Percentiles rank a stretch among this genome's conserved stretches.
Conservation (phyloP, 768 basidiomycete species). For the Macrolepiota dolichaula region DNA sequence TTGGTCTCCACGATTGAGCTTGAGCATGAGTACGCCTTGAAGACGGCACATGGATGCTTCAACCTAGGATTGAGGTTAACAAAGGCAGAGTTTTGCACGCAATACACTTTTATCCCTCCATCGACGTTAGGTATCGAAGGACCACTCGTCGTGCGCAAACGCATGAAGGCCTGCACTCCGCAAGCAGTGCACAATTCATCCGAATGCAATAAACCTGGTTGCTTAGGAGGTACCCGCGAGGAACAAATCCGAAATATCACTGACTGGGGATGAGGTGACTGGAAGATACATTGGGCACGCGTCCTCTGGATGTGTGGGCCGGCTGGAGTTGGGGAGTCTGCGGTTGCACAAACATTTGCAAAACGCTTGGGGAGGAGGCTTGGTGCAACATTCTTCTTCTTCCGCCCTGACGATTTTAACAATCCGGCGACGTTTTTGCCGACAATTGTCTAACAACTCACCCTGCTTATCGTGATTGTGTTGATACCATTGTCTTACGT, state of each 20-base stretch:
- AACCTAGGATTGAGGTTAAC: constrained; percentile 46
- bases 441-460: constrained; percentile 21
- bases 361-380: too few relatives aligned
- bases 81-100: not conserved
- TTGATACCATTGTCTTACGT: not conserved
- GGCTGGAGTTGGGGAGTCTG: not conserved
- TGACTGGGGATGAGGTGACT: not conserved
- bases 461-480: not conserved
- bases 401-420: not conserved
- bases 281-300: too few relatives aligned
- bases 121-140: constrained; percentile 77
- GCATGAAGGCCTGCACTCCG: not conserved
- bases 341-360: not conserved
- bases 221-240: not conserved
- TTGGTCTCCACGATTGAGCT: constrained; percentile 84
- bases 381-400: not conserved
- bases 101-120: constrained; percentile 86
- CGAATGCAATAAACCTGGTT: not conserved
- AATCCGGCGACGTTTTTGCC: not conserved
- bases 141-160: too few relatives aligned
- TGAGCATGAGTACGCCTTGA: constrained; percentile 90
- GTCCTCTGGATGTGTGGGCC: not conserved
- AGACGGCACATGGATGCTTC: constrained; percentile 98
- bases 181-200: not conserved
- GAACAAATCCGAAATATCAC: not conserved